These are phyloP conservation scores for Exophiala spinifera DNA, from an alignment of 2,329 filamentous ascomycete genomes.

Conservation along the genomic window DNA sequence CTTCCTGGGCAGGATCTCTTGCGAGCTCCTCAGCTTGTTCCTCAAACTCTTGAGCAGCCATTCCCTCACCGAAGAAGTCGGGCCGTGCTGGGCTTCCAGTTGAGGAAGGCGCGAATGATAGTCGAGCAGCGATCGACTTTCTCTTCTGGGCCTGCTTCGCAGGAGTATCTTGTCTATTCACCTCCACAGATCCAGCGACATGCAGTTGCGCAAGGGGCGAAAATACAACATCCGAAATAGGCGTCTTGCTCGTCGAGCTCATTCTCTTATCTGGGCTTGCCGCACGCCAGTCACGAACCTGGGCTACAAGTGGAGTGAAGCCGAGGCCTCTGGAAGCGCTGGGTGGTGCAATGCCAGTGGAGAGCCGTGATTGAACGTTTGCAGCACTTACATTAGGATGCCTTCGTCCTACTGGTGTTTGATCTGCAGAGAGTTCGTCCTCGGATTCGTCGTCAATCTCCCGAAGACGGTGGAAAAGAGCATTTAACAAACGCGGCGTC, in stretches of 20 bases:
- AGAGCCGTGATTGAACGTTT: slow-evolving; percentile 21
- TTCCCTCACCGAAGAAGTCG: slow-evolving; percentile 62
- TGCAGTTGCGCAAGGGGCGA: slow-evolving; percentile 26
- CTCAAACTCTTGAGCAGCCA: slow-evolving; percentile 48
- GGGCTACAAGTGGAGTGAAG: slow-evolving; percentile 62
- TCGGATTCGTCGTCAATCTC: slow-evolving; percentile 29
- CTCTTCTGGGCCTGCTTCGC: slow-evolving; percentile 23
- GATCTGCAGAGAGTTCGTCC: slow-evolving; percentile 29
- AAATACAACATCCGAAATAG: slow-evolving; percentile 23
- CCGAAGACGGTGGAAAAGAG: slow-evolving; percentile 16
- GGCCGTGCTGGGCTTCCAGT: slow-evolving; percentile 43
- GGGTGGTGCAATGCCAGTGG: slow-evolving; percentile 16
- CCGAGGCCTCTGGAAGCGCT: slow-evolving; percentile 41
- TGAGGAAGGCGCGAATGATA: slow-evolving; percentile 28
- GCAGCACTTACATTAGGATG: slow-evolving; percentile 16
- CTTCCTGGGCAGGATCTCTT: slow-evolving; percentile 2
- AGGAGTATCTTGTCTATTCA: slow-evolving; percentile 30
- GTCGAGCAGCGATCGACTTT: slow-evolving; percentile 23
- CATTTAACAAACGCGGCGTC: slow-evolving; percentile 14
- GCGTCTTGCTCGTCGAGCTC: slow-evolving; percentile 23
- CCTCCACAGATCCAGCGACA: slow-evolving; percentile 25
- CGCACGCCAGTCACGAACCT: slow-evolving; percentile 62
- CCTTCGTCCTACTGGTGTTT: slow-evolving; percentile 24
- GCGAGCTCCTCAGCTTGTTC: slow-evolving; percentile 35
- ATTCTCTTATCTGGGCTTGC: slow-evolving; percentile 48